Evolutionary conservation across 371 early-diverging fungal genomes (phyloP).

Genomic region (Synchytrium microbalum): DNA sequence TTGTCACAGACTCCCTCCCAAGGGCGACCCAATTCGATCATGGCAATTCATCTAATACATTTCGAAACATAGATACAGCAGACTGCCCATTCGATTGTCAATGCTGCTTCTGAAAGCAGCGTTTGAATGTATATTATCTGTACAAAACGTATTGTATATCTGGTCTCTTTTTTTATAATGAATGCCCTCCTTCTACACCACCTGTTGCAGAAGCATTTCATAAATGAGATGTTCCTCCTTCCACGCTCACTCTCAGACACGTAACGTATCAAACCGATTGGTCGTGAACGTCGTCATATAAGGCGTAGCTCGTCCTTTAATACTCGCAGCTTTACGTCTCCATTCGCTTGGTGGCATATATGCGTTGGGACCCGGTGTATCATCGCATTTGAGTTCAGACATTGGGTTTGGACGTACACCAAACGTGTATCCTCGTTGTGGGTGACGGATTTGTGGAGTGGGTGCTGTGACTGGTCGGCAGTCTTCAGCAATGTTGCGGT

Average conservation of each 20-base stretch:
- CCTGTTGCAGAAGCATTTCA: too few relatives aligned
- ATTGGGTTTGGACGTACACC: neutral
- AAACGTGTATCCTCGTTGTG: neutral
- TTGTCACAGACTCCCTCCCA: too few relatives aligned
- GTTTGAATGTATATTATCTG: too few relatives aligned
- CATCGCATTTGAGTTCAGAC: neutral
- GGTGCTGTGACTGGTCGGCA: neutral
- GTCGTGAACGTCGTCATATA: neutral
- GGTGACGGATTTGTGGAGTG: neutral
- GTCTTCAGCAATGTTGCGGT: too few relatives aligned
- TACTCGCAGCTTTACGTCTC: neutral
- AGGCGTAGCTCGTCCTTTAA: neutral
- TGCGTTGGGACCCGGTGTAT: neutral
- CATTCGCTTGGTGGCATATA: neutral
- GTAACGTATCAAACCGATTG: neutral
- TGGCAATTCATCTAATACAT: neutral
- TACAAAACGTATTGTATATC: too few relatives aligned
- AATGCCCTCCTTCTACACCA: too few relatives aligned
- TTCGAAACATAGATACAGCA: neutral
- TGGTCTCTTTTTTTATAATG: too few relatives aligned
- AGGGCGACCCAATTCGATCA: neutral
- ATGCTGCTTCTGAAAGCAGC: conserved; percentile 2
- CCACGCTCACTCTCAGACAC: too few relatives aligned
- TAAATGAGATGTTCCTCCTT: too few relatives aligned
- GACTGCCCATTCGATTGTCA: neutral